A percentile compares a stretch with the other conserved stretches of the same genome.
These are phyloP conservation scores for Nymphaea thermarum DNA, from an alignment of 164 flowering plant genomes.

Conservation along the genomic window DNA sequence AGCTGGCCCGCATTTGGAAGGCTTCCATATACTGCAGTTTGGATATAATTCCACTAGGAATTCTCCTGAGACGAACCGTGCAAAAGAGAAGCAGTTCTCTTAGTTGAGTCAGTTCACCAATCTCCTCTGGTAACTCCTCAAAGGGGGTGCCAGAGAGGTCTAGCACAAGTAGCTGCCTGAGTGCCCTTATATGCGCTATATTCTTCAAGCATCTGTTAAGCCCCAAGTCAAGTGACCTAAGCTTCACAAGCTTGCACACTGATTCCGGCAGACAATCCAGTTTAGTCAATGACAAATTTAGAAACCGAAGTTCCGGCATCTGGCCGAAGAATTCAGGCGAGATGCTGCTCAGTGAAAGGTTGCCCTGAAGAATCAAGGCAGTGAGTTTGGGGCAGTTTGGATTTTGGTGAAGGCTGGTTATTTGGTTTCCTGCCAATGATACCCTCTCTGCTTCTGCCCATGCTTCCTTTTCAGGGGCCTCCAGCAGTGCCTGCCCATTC, in stretches of 20 bases:
- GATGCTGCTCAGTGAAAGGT: not conserved
- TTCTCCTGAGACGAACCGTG: not conserved
- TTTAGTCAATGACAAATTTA: slow-evolving; percentile 8
- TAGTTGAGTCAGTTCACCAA: slow-evolving; percentile 1
- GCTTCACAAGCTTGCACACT: not conserved
- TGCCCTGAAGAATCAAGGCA: slow-evolving; percentile 4
- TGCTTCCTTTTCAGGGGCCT: not conserved
- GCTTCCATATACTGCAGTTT: not conserved
- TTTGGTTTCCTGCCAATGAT: slow-evolving; percentile 1
- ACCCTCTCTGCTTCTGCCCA: slow-evolving; percentile 5
- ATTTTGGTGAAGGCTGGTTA: not conserved
- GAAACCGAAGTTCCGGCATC: slow-evolving; percentile 8
- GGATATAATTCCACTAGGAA: not conserved
- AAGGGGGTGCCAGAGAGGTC: not conserved
- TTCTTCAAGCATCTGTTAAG: not conserved
- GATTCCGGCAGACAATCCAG: slow-evolving; percentile 7
- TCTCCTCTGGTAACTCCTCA: not conserved
- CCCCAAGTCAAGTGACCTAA: slow-evolving; percentile 3
- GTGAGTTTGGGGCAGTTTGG: not conserved
- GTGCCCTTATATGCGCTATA: not conserved
- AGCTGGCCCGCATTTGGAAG: not conserved
- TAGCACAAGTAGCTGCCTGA: slow-evolving; percentile 1
- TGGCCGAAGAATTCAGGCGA: slow-evolving; percentile 7
- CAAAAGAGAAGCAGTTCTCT: not conserved
- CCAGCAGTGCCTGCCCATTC: not conserved